A percentile compares a stretch with the other conserved stretches of the same genome.
These are phyloP conservation scores for Graphiopsis chlorocephala DNA, from an alignment of 2,329 filamentous ascomycete genomes.

Conservation along the genomic window DNA sequence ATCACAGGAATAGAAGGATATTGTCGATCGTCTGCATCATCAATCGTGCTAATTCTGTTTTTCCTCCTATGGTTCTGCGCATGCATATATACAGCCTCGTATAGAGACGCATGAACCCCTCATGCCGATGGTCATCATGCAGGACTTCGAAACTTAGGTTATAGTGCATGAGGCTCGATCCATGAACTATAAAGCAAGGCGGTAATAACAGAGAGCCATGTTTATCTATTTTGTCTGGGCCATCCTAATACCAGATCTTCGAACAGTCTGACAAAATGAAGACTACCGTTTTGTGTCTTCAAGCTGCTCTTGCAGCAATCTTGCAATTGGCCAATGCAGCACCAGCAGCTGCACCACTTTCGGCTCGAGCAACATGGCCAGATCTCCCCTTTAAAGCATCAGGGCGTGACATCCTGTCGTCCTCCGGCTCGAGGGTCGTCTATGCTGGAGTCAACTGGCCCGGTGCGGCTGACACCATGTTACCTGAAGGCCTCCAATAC, in stretches of 20 bases:
- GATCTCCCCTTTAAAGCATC: constrained; percentile 27
- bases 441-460: constrained; percentile 62
- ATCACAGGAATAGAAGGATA: neutral
- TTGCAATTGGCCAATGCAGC: constrained; percentile 3
- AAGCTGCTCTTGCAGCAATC: neutral
- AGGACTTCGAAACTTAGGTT: neutral
- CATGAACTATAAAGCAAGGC: neutral
- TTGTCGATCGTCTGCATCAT: neutral
- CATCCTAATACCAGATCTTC: neutral
- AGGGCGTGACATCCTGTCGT: constrained; percentile 34
- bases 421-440: constrained; percentile 35
- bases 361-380: constrained; percentile 21
- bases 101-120: neutral
- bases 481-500: constrained; percentile 64
- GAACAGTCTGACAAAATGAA: neutral
- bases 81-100: neutral
- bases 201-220: neutral
- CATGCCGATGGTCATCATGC: neutral
- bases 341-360: neutral
- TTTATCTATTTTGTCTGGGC: neutral
- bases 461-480: constrained; percentile 60
- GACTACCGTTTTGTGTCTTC: neutral
- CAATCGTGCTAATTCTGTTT: neutral
- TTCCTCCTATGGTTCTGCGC: neutral
- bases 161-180: neutral